phyloP scores from a whole-genome alignment of 495 filamentous ascomycete species.

The Penicillium subrubescens region DNA sequence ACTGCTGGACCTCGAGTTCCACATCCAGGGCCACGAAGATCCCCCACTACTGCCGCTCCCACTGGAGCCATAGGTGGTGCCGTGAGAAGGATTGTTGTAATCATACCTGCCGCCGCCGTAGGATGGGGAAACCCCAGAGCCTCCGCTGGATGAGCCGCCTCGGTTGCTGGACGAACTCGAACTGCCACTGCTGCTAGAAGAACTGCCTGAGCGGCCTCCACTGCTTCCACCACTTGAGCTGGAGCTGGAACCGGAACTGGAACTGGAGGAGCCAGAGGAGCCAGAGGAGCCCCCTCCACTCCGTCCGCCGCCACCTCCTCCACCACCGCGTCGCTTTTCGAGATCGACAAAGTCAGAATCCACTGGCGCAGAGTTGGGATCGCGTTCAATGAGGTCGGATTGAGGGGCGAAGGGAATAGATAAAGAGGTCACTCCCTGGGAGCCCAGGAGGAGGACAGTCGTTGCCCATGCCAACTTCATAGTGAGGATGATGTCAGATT shows the following conservation, averaged over 20 bases:
- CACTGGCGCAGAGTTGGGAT: constrained; percentile 23
- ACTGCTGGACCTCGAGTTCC: neutral
- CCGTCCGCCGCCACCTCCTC: constrained; percentile 35
- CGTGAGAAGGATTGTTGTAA: neutral
- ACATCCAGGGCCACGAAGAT: neutral
- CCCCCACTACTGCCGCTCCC: neutral
- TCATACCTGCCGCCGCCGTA: constrained; percentile 27
- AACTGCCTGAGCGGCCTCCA: constrained; percentile 27
- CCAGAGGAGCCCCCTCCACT: neutral
- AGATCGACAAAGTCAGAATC: constrained; percentile 29
- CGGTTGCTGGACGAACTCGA: constrained; percentile 39
- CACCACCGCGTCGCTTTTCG: constrained; percentile 52
- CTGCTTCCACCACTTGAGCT: constrained; percentile 30
- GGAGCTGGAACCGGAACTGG: constrained; percentile 19
- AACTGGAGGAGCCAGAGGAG: too few species aligned
- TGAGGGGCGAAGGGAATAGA: constrained; percentile 22
- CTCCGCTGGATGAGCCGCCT: constrained; percentile 62
- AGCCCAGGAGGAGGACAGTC: constrained; percentile 33
- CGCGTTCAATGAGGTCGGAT: constrained; percentile 26
- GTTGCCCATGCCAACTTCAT: constrained; percentile 39
- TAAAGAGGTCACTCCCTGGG: constrained; percentile 31
- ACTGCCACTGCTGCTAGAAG: constrained; percentile 19
- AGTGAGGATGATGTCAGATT: constrained; percentile 7
- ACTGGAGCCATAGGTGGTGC: neutral
- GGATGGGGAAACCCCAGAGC: constrained; percentile 14